phyloP scores from a whole-genome alignment of 2,329 filamentous ascomycete species.

The Xylariaceae sp. region DNA sequence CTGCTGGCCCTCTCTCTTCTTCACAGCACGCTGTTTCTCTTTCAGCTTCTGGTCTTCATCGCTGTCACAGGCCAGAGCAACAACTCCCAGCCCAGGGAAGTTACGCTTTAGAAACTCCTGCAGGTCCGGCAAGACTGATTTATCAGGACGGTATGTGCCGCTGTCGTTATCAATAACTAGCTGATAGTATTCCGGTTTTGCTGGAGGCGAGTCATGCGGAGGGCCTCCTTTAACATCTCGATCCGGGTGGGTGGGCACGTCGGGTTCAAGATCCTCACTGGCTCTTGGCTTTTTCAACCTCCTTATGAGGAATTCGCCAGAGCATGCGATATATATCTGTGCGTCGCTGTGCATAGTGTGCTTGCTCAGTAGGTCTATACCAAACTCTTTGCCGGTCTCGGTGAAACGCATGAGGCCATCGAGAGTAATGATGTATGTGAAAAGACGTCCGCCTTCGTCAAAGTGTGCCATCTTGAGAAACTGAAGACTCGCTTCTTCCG shows the following conservation, averaged over 20 bases:
- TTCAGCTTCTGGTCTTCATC: conserved; percentile 74
- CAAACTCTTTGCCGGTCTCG: conserved; percentile 93
- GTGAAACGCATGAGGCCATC: conserved; percentile 88
- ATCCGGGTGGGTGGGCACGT: conserved; percentile 50
- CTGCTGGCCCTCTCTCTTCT: conserved; percentile 60
- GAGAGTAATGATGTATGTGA: conserved; percentile 87
- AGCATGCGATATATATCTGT: conserved; percentile 84
- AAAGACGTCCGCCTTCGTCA: conserved; percentile 80
- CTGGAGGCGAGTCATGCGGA: conserved; percentile 41
- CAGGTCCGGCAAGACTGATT: conserved; percentile 68
- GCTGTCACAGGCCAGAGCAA: conserved; percentile 75
- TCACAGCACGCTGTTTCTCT: conserved; percentile 67
- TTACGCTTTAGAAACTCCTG: conserved; percentile 68
- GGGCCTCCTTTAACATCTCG: conserved; percentile 45
- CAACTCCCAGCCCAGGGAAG: conserved; percentile 73
- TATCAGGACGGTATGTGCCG: conserved; percentile 88
- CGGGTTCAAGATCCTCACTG: conserved; percentile 41
- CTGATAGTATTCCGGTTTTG: conserved; percentile 65
- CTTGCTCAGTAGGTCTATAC: conserved; percentile 88
- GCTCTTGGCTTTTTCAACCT: conserved; percentile 54
- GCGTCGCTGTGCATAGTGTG: conserved; percentile 98
- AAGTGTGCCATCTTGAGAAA: conserved; percentile 86
- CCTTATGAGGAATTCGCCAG: conserved; percentile 89
- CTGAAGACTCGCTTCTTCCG: conserved; percentile 68
- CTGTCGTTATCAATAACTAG: conserved; percentile 94